Evolutionary conservation across 495 filamentous ascomycete species (phyloP).

Genomic region (Xanthoparmelia taractica): DNA sequence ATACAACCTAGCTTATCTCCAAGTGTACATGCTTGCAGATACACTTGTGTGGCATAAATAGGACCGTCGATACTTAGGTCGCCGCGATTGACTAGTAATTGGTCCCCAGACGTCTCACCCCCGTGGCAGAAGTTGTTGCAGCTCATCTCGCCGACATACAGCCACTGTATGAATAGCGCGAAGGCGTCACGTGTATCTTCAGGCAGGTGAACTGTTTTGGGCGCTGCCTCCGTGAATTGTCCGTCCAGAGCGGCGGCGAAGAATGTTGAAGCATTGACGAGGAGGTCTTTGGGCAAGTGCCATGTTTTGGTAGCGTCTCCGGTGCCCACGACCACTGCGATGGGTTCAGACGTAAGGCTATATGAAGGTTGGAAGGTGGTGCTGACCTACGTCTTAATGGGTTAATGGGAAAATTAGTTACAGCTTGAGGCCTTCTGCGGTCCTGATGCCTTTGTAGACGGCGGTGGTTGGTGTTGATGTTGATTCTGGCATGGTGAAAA

Average conservation of each 20-base stretch:
- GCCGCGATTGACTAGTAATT: not conserved
- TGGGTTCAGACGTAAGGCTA: not conserved
- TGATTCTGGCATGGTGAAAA: too few relatives aligned
- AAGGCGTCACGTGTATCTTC: constrained; percentile 10
- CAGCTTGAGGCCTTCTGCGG: not conserved
- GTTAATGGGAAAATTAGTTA: not conserved
- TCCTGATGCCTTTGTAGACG: constrained; percentile 2
- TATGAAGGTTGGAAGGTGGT: not conserved
- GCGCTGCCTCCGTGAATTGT: not conserved
- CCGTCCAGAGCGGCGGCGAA: constrained; percentile 7
- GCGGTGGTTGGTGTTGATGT: not conserved
- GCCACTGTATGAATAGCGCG: not conserved
- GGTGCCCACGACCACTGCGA: not conserved
- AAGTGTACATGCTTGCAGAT: not conserved
- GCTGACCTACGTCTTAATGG: not conserved
- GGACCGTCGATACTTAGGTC: too few relatives aligned
- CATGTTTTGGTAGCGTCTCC: not conserved
- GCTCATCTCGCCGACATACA: not conserved
- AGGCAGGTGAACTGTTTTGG: not conserved
- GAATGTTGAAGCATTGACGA: constrained; percentile 12
- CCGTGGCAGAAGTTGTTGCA: fast-evolving
- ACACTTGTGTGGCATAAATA: too few relatives aligned
- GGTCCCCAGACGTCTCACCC: not conserved
- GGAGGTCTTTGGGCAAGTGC: constrained; percentile 11
- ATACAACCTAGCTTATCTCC: constrained; percentile 9